Conservation (phyloP, 306 rosid genomes). For the Prunus campanulata region DNA sequence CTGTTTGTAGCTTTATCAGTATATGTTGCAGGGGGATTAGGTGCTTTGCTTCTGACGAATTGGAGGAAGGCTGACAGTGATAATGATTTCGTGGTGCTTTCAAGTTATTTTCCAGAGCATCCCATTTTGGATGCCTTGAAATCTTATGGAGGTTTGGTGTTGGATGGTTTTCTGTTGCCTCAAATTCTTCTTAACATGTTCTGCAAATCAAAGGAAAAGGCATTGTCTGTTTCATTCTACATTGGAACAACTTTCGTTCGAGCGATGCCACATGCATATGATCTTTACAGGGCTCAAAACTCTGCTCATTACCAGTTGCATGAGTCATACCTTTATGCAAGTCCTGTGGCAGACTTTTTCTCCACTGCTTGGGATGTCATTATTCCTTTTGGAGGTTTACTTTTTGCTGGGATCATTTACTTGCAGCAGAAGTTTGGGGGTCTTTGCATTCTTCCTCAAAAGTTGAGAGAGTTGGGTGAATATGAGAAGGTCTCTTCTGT, state of each 20-base stretch:
- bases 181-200: constrained; percentile 44
- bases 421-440: constrained; percentile 60
- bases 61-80: constrained; percentile 1
- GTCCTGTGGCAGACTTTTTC: constrained; percentile 43
- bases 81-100: constrained; percentile 31
- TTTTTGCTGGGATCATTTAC: constrained; percentile 47
- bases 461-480: constrained; percentile 23
- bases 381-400: constrained; percentile 36
- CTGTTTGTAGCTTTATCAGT: constrained; percentile 27
- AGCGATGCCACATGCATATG: constrained; percentile 54
- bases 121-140: constrained; percentile 11
- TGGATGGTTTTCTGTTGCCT: constrained; percentile 62
- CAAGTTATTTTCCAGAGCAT: constrained; percentile 27
- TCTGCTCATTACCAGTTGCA: constrained; percentile 2
- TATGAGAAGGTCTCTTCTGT: constrained; percentile 34
- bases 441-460: constrained; percentile 34
- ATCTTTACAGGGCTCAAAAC: constrained; percentile 34
- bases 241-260: constrained; percentile 56
- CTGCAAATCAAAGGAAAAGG: constrained; percentile 24
- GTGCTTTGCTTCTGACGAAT: constrained; percentile 1
- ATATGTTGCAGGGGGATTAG: neutral
- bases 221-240: constrained; percentile 43
- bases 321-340: constrained; percentile 40
- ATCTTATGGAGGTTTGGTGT: constrained; percentile 27
- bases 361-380: constrained; percentile 53